A percentile compares a stretch with the other conserved stretches of the same genome.
These are phyloP conservation scores for Cordyceps tenuipes DNA, from an alignment of 2,329 filamentous ascomycete species.

Conservation along the genomic window DNA sequence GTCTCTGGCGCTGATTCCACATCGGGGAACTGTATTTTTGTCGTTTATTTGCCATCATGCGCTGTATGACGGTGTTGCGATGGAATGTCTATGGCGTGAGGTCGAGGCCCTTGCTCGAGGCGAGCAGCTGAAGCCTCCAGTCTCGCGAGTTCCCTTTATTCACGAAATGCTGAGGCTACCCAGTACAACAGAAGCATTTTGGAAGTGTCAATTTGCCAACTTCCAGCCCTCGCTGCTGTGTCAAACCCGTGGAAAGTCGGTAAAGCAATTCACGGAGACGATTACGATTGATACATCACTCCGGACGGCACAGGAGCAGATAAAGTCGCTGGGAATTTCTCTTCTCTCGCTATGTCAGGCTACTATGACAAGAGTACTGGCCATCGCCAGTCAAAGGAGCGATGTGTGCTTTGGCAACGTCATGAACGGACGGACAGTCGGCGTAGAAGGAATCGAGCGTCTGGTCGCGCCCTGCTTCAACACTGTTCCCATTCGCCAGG, in stretches of 20 bases:
- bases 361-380: conserved; percentile 60
- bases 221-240: conserved; percentile 33
- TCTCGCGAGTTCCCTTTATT: conserved; percentile 58
- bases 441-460: conserved; percentile 56
- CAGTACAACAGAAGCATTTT: conserved; percentile 52
- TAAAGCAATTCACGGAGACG: conserved; percentile 22
- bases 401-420: conserved; percentile 88
- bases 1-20: conserved; percentile 34
- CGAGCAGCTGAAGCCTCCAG: conserved; percentile 35
- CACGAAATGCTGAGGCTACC: conserved; percentile 43
- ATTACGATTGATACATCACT: conserved; percentile 30
- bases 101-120: conserved; percentile 51
- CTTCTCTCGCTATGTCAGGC: conserved; percentile 63
- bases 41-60: conserved; percentile 65
- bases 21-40: conserved; percentile 25
- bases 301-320: conserved; percentile 36
- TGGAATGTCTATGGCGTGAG: conserved; percentile 61
- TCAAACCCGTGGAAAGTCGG: conserved; percentile 14
- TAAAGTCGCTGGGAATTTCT: conserved; percentile 48
- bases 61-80: conserved; percentile 76
- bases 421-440: conserved; percentile 64
- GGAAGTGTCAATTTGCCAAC: conserved; percentile 47
- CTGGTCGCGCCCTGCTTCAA: conserved; percentile 92
- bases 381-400: conserved; percentile 40
- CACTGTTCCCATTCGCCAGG: conserved; percentile 64